Evolutionary conservation across 768 basidiomycete genomes (phyloP).

Genomic region (Multifurca ochricompacta): DNA sequence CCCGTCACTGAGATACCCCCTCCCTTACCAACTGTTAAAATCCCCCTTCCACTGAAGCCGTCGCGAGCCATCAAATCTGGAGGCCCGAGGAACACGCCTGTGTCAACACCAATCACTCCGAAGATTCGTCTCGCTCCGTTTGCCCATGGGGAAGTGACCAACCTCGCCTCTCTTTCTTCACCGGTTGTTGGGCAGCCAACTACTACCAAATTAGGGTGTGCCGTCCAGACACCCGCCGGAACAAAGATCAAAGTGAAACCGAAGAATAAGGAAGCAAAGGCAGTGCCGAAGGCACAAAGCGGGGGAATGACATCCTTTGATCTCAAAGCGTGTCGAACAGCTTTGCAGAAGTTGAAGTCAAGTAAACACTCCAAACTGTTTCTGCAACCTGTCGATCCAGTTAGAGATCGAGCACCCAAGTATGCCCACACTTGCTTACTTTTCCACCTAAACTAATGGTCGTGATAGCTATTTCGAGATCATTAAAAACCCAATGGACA

Average conservation of each 20-base stretch:
- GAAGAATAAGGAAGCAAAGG: conserved; percentile 32
- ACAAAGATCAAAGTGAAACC: conserved; percentile 15
- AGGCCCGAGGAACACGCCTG: conserved; percentile 28
- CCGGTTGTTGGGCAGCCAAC: background rate
- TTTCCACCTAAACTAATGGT: conserved; percentile 4
- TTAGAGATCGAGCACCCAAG: conserved; percentile 85
- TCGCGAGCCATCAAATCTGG: conserved; percentile 29
- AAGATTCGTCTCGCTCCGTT: conserved; percentile 42
- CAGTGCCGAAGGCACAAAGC: conserved; percentile 61
- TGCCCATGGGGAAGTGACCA: conserved; percentile 24
- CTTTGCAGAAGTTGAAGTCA: conserved; percentile 68
- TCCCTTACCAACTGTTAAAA: conserved; percentile 46
- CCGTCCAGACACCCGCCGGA: background rate
- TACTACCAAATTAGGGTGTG: conserved; percentile 6
- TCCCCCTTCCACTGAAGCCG: conserved; percentile 34
- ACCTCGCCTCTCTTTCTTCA: conserved; percentile 27
- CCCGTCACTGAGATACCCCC: conserved; percentile 59
- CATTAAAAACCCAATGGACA: conserved; percentile 91
- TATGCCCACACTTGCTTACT: conserved; percentile 31
- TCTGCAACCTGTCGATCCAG: conserved; percentile 90
- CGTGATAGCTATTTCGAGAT: conserved; percentile 76
- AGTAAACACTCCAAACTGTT: conserved; percentile 73
- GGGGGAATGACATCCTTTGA: conserved; percentile 74
- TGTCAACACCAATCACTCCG: conserved; percentile 32
- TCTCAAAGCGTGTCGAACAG: conserved; percentile 63